Evolutionary conservation across 2,329 filamentous ascomycete genomes (phyloP), one percentile per base, ranked within the genome.

Genomic region (Neopestalotiopsis sp.): DNA sequence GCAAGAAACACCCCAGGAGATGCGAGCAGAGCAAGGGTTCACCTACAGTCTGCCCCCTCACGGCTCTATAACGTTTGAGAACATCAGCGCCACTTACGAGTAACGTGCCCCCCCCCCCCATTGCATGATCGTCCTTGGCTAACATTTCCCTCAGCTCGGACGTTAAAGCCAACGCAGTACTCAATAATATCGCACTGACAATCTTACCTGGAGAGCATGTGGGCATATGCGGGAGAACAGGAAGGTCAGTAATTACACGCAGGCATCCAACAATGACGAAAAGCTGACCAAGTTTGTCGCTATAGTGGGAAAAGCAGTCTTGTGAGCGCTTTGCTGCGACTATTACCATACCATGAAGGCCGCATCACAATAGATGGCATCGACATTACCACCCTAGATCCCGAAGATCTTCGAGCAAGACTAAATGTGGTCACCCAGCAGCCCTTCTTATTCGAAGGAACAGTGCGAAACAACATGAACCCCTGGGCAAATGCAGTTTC

Each of bases 361-460:
- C 68, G 59, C 17, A 76, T 80, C 17, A 24, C 70, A 1, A 76
- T 84, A 1, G 57, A 76, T 32, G 70, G 69, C 1, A 78, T 88
- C 14, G 74, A 84, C 13, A 17, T 40, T 71, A 79, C 24, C 70
- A 69, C 3, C 68, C 32, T 0, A 68, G 79, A 0, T 66, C 81
- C 85, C 2, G 42, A 76, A 0, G 74, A 76, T 0, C 78, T 89
- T 0, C 84, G 87, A 10, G 77, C 81, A 53, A 82, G 81, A 0
- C 76, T 89, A 49, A 85, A 87, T 56, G 83, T 85, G 4, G 76
- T 89, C 1, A 85, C 87, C 0, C 87, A 89, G 73, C 87, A 89
- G 5, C 76, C 85, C 0, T 82, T 87, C 3, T 87, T 89, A 74
- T 75, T 88, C 1, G 83, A 82, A 0, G 82, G 64, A 2, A 53